These are phyloP conservation scores for Fraxinus excelsior DNA, from an alignment of 257 asterid genomes.

Conservation along the genomic window DNA sequence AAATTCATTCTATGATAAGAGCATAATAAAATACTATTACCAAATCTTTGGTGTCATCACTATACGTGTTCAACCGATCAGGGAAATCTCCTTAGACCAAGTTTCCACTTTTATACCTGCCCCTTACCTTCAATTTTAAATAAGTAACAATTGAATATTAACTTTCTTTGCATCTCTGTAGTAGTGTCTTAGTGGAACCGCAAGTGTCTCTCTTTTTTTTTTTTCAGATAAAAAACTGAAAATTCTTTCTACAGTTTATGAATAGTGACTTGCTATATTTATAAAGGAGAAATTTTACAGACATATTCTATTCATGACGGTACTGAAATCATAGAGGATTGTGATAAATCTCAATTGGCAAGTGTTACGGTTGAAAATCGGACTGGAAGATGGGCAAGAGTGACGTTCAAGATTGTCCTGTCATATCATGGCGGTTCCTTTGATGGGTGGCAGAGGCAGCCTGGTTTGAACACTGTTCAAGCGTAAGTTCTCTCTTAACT, in stretches of 20 bases:
- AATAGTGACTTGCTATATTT: conserved; percentile 17
- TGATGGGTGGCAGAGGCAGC: conserved; percentile 99
- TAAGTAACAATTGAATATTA: neutral
- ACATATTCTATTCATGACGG: conserved; percentile 32
- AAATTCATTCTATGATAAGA: neutral
- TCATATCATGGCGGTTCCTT: conserved; percentile 90
- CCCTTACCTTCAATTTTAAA: neutral
- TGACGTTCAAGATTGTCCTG: conserved; percentile 69
- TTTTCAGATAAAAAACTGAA: neutral
- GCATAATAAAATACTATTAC: neutral
- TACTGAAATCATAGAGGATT: conserved; percentile 46
- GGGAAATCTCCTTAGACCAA: neutral
- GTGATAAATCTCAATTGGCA: conserved; percentile 41
- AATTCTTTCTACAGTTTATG: conserved; percentile 6
- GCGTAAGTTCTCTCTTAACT: conserved; percentile 47
- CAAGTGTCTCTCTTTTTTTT: neutral
- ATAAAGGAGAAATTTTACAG: conserved; percentile 39
- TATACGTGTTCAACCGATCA: neutral
- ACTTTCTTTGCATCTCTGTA: neutral
- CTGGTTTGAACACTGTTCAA: conserved; percentile 82
- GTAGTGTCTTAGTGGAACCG: conserved; percentile 8
- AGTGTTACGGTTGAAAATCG: conserved; percentile 42
- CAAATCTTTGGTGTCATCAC: neutral
- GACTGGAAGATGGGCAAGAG: conserved; percentile 87
- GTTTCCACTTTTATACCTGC: neutral